Percentiles rank a stretch among this genome's conserved stretches.
phyloP scores from a whole-genome alignment of 768 basidiomycete genomes.

The Leccinum longicurvipes region DNA sequence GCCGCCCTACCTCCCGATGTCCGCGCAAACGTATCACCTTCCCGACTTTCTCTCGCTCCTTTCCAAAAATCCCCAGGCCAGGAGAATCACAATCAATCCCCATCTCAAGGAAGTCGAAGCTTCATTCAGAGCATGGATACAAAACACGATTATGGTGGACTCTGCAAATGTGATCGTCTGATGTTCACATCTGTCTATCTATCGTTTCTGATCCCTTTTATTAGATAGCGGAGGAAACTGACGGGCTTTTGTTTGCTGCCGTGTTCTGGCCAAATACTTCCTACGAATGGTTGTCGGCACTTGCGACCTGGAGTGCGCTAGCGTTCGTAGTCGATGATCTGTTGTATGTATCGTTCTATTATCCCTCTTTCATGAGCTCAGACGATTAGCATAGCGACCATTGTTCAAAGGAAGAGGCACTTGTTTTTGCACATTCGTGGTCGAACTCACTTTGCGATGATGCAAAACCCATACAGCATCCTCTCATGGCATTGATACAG shows the following conservation, averaged over 20 bases:
- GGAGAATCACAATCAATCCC: neutral
- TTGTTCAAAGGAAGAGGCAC: neutral
- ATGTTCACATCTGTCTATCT: neutral
- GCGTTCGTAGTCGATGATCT: neutral
- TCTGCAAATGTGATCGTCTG: neutral
- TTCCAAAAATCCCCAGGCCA: neutral
- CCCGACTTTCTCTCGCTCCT: neutral
- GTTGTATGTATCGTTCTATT: neutral
- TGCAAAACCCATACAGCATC: neutral
- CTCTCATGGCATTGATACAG: neutral
- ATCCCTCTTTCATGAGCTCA: neutral
- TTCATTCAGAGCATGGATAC: neutral
- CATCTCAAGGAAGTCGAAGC: neutral
- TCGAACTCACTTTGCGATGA: neutral
- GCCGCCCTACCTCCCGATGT: neutral
- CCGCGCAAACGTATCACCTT: neutral
- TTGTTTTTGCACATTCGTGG: neutral
- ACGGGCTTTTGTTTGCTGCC: neutral
- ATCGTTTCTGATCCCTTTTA: neutral
- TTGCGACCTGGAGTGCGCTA: neutral
- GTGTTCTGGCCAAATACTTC: neutral
- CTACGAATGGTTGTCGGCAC: neutral
- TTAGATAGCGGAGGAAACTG: neutral
- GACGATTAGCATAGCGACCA: neutral
- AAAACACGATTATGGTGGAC: neutral